Percentiles rank a stretch among this genome's conserved stretches.
These are phyloP conservation scores for Suhomyces kilbournensis DNA, from an alignment of 805 yeast species.

Conservation along the genomic window DNA sequence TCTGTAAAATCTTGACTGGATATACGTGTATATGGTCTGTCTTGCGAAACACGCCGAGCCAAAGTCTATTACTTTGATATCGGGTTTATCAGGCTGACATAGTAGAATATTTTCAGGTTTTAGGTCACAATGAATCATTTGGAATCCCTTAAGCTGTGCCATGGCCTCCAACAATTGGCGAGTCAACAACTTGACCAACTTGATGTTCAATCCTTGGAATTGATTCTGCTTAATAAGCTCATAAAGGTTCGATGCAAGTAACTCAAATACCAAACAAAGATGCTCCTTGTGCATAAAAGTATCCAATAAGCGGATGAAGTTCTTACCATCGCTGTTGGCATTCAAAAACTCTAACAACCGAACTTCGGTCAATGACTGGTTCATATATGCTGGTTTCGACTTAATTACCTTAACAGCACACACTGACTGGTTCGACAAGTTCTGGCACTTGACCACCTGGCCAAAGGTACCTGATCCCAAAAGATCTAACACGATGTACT, in stretches of 20 bases:
- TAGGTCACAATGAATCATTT: slow-evolving; percentile 91
- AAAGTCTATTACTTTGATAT: slow-evolving; percentile 89
- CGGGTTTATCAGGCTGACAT: slow-evolving; percentile 76
- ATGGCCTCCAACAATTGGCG: slow-evolving; percentile 80
- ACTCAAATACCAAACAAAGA: slow-evolving; percentile 87
- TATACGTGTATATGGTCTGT: slow-evolving; percentile 84
- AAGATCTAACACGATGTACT: slow-evolving; percentile 84
- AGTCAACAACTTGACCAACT: slow-evolving; percentile 72
- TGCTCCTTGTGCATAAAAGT: slow-evolving; percentile 91
- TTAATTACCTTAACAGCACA: slow-evolving; percentile 95
- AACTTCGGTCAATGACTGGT: slow-evolving; percentile 90
- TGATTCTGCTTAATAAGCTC: slow-evolving; percentile 91
- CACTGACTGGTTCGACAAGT: slow-evolving; percentile 72
- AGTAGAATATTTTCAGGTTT: slow-evolving; percentile 93
- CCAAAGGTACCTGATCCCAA: slow-evolving; percentile 98
- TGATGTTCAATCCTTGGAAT: slow-evolving; percentile 83
- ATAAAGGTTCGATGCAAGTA: slow-evolving; percentile 81
- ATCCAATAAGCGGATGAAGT: slow-evolving; percentile 76
- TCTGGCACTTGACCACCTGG: slow-evolving; percentile 93
- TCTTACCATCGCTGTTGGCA: slow-evolving; percentile 61
- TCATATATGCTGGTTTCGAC: slow-evolving; percentile 84
- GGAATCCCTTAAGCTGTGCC: slow-evolving; percentile 73
- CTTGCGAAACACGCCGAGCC: slow-evolving; percentile 94
- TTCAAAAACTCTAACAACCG: slow-evolving; percentile 79
- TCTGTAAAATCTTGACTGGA: slow-evolving; percentile 89